A percentile compares a stretch with the other conserved stretches of the same genome.
Evolutionary conservation across 2,329 filamentous ascomycete genomes (phyloP).

Genomic region (Penicillium sp.): DNA sequence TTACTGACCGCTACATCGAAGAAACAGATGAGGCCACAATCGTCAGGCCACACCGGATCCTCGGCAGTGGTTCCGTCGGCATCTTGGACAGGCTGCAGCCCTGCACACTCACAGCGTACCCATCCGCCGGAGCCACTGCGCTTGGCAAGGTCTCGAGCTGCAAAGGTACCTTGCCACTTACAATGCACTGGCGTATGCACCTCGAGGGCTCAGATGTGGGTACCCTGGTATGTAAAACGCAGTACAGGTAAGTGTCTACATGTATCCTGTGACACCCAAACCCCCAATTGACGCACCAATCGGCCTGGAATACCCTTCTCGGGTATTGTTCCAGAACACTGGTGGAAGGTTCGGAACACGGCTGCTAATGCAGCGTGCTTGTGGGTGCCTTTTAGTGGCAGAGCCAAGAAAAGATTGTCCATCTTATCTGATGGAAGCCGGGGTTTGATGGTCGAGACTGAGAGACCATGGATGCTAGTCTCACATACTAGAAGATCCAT

Average conservation of each 20-base stretch:
- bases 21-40: background rate
- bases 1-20: background rate
- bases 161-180: background rate
- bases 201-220: background rate
- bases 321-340: background rate
- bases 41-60: background rate
- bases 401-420: background rate
- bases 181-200: slow-evolving; percentile 7
- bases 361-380: background rate
- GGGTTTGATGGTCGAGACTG: background rate
- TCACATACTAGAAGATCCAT: background rate
- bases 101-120: background rate
- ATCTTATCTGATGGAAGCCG: slow-evolving; percentile 5
- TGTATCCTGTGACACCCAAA: background rate
- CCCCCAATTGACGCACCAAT: background rate
- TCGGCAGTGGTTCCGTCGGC: background rate
- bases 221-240: slow-evolving; percentile 4
- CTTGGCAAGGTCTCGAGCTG: background rate
- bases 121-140: background rate
- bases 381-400: background rate
- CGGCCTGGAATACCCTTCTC: background rate
- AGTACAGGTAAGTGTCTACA: background rate
- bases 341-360: background rate
- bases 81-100: background rate
- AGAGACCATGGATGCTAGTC: background rate